Base-by-base conservation (phyloP, 345 rosid genomes). In the Lumnitzera littorea region DNA sequence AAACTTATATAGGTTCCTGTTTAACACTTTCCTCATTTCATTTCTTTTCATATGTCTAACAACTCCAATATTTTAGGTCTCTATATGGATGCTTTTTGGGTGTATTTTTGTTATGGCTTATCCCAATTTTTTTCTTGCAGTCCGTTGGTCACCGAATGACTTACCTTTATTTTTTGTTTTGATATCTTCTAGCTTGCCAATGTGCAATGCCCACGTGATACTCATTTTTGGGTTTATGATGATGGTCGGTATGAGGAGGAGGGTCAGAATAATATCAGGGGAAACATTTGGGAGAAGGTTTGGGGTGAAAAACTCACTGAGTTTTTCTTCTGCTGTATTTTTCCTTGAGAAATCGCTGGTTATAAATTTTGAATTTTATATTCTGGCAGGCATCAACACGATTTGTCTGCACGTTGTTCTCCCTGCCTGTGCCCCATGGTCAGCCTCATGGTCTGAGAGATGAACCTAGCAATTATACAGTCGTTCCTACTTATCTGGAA, bases 271-370 rank as follows among this genome's bases (percentile, higher is more conserved):
- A 87, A 84, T 57, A 87, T 87, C 47, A 75, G 82, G 73, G 95
- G 95, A 62, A 87, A 87, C 65, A 87, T 87, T 56, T 87, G 95
- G 95, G 91, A 80, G 66, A 87, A 84, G 91, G 95, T 84, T 65
- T 59, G 53, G 70, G 43, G 10, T n/a, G 50, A 31, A 55, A 67
- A 55, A 53, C 69, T 55, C 20, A 2, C 31, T 27, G 14, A 23
- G 15, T 53, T 53, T 11, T 53, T 12, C 52, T 41, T 27, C 15
- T 5, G 7, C 9, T 36, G 43, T 36, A 9, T 36, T 36, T 36
- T 36, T 36, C 43, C 43, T 36, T 4, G 43, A 36, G 43, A 9
- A 36, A 36, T 36, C 9, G 7, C 43, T 36, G 43, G 43, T 36
- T 7, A 36, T 36, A 36, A 36, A 4, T 2, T 36, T 9, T 36